Conservation (phyloP, 345 rosid genomes). For the Populus simonii region DNA sequence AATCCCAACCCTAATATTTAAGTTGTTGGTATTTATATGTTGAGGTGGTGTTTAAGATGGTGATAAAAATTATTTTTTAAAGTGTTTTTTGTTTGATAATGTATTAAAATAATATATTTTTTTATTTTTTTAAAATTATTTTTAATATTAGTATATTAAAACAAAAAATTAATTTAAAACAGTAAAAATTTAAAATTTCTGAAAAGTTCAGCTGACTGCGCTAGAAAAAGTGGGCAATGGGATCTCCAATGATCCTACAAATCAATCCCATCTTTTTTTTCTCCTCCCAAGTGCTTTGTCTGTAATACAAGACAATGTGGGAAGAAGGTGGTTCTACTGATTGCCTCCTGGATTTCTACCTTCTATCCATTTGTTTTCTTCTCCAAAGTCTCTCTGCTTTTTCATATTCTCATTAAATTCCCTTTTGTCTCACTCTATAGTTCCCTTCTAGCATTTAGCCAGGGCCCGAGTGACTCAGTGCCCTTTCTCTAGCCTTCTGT, state of each 20-base stretch:
- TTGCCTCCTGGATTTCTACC: neutral
- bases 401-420: slow-evolving; percentile 26
- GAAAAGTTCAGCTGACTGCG: too few relatives aligned
- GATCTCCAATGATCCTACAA: slow-evolving; percentile 27
- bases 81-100: too few relatives aligned
- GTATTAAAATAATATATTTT: too few relatives aligned
- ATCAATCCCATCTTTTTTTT: slow-evolving; percentile 15
- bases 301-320: slow-evolving; percentile 9
- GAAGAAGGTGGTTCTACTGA: neutral
- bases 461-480: neutral
- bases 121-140: too few relatives aligned
- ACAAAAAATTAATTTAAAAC: too few relatives aligned
- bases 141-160: too few relatives aligned
- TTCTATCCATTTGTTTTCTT: slow-evolving; percentile 23
- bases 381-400: slow-evolving; percentile 24
- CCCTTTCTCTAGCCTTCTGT: neutral
- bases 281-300: slow-evolving; percentile 8
- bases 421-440: neutral
- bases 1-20: too few relatives aligned
- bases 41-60: too few relatives aligned
- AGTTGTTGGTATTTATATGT: fast-evolving
- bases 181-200: too few relatives aligned
- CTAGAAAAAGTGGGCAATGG: neutral
- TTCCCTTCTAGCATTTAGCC: neutral
- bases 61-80: too few relatives aligned